These are phyloP conservation scores for Castanea crenata DNA, from an alignment of 306 rosid species.

Conservation along the genomic window DNA sequence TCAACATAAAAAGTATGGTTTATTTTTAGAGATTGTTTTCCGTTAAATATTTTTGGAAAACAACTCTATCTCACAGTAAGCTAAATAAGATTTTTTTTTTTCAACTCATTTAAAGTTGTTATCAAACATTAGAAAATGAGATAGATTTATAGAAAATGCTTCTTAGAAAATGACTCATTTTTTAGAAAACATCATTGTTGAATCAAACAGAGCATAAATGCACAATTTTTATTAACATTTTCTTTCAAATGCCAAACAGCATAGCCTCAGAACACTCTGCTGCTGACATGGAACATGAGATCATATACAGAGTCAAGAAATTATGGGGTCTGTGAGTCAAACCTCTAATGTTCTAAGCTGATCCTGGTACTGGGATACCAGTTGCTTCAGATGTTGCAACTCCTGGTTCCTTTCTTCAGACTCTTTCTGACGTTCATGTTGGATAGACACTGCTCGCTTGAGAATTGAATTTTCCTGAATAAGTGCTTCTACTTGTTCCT, in stretches of 20 bases:
- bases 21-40: no score
- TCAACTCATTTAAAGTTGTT: no score
- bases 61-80: no score
- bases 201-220: neutral
- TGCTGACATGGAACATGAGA: neutral
- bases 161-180: no score
- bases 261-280: neutral
- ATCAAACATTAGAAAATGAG: no score
- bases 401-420: slow-evolving; percentile 61
- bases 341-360: slow-evolving; percentile 84
- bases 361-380: slow-evolving; percentile 75
- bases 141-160: no score
- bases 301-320: neutral
- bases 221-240: neutral
- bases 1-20: no score
- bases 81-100: no score
- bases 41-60: no score
- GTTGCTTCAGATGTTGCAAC: slow-evolving; percentile 68
- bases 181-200: no score
- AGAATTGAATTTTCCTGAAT: slow-evolving; percentile 71
- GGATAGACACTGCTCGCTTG: slow-evolving; percentile 72
- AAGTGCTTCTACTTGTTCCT: slow-evolving; percentile 72
- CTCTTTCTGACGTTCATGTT: slow-evolving; percentile 77
- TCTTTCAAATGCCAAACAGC: neutral
- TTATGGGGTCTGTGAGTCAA: neutral